Base-by-base conservation (phyloP, 2,329 filamentous ascomycete genomes). In the Sordariomycetes sp. region DNA sequence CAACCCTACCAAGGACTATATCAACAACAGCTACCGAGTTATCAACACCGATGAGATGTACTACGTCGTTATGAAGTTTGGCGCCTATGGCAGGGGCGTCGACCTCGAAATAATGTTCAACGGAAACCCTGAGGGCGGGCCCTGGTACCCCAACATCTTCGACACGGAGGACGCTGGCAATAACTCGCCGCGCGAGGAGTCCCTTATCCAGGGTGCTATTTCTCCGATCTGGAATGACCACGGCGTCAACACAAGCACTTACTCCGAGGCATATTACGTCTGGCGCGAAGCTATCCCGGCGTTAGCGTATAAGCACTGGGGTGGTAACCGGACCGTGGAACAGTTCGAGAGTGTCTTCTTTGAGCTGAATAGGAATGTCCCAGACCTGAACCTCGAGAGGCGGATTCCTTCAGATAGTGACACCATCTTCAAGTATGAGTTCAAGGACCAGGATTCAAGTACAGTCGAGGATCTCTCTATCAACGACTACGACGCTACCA, bases 71-170 rank as follows among this genome's bases (percentile, higher is more conserved):
- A 59, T 58, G 42, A 66, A 66, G 20, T 55, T 57, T 75, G 69
- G 61, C 73, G 73, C 1, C 70, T 80, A 77, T 62, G 70, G 74
- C 1, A 69, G 74, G 48, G 65, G 68, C 5, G 70, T 80, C 57
- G 75, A 80, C 61, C 66, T 75, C 52, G 67, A 70, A 1, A 70
- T 71, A 6, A 57, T 60, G 12, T 66, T 65, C 34, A 67, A 75
- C 35, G 63, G 62, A 6, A 57, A 61, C 20, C 60, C 61, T 0
- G 61, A 59, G 22, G 58, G 56, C 4, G 57, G 58, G 0, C 51
- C 61, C 6, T 65, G 62, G 57, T 58, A 61, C 28, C 64, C 64
- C 3, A 59, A 64, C 54, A 61, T 66, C 35, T 65, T 66, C 32
- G 63, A 62, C 55, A 53, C 55, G 20, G 59, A 50, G 3, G 62